Percentiles rank a stretch among this genome's conserved stretches.
These are phyloP conservation scores for Hysterangium stoloniferum DNA, from an alignment of 768 basidiomycete genomes.

Conservation along the genomic window DNA sequence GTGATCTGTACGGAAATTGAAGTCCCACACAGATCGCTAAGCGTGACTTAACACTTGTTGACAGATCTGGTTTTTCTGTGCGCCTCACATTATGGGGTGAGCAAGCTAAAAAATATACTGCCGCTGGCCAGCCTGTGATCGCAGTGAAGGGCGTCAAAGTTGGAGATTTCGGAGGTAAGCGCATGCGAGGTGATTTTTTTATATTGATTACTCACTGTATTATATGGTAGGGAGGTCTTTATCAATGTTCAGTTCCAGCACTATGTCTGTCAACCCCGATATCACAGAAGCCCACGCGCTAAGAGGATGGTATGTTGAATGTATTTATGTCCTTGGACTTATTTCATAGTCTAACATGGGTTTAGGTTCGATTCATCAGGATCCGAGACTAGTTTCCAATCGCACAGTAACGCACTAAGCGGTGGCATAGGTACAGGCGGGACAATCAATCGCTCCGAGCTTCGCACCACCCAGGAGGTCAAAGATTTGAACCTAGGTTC, in stretches of 20 bases:
- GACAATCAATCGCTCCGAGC: slow-evolving; percentile 61
- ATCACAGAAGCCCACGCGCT: slow-evolving; percentile 82
- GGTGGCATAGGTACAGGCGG: slow-evolving; percentile 31
- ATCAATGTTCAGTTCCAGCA: slow-evolving; percentile 74
- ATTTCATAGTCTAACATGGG: neutral
- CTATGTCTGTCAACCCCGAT: slow-evolving; percentile 83
- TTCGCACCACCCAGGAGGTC: slow-evolving; percentile 67
- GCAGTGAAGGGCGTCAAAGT: slow-evolving; percentile 94
- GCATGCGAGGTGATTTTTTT: slow-evolving; percentile 7
- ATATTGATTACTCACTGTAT: neutral
- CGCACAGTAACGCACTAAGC: slow-evolving; percentile 45
- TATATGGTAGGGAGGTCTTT: slow-evolving; percentile 64
- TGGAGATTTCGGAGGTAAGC: slow-evolving; percentile 78
- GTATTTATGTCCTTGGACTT: neutral
- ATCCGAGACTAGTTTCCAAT: slow-evolving; percentile 53
- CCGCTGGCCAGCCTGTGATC: slow-evolving; percentile 57
- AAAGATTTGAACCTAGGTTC: slow-evolving; percentile 70
- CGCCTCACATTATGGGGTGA: slow-evolving; percentile 94
- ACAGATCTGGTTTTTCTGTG: slow-evolving; percentile 68
- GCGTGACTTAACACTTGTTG: slow-evolving; percentile 84
- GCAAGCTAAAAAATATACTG: slow-evolving; percentile 76
- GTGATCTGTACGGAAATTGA: neutral
- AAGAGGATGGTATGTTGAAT: slow-evolving; percentile 63
- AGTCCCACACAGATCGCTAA: slow-evolving; percentile 57
- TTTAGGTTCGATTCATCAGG: slow-evolving; percentile 67